These are phyloP conservation scores for Carex kokanica DNA, from an alignment of 176 grass and related monocot species.

Conservation along the genomic window DNA sequence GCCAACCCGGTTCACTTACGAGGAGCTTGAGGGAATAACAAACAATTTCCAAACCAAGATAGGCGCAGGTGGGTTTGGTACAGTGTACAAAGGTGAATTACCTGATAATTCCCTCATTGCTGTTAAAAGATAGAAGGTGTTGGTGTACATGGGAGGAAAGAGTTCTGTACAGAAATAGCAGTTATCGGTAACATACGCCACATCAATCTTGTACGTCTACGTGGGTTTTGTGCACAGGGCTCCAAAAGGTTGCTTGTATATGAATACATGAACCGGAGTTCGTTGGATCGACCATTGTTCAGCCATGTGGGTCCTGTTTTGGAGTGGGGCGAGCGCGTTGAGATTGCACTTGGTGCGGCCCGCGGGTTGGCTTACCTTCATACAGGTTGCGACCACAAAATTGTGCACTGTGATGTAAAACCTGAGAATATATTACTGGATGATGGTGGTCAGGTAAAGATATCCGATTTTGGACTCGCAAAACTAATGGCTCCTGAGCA, in stretches of 20 bases:
- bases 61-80: constrained; percentile 79
- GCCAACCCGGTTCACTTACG: constrained; percentile 62
- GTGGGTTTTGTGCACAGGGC: constrained; percentile 82
- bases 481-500: constrained; percentile 77
- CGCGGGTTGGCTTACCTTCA: constrained; percentile 76
- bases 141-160: constrained; percentile 61
- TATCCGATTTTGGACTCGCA: constrained; percentile 69
- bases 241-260: constrained; percentile 66
- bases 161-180: constrained; percentile 86
- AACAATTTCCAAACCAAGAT: constrained; percentile 51
- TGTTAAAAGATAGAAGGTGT: constrained; percentile 72
- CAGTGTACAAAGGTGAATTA: constrained; percentile 81
- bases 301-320: constrained; percentile 43
- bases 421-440: constrained; percentile 90
- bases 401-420: constrained; percentile 93
- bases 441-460: constrained; percentile 65
- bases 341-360: constrained; percentile 58
- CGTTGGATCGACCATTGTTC: constrained; percentile 74
- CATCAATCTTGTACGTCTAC: constrained; percentile 77
- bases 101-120: constrained; percentile 53
- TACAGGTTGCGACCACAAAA: constrained; percentile 70
- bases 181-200: constrained; percentile 80
- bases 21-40: constrained; percentile 52
- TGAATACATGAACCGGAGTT: constrained; percentile 82
- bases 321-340: constrained; percentile 84